Evolutionary conservation across 1,284 basidiomycete genomes (phyloP), one percentile per base, ranked within the genome.

Genomic region (Tilletiopsis washingtonensis): DNA sequence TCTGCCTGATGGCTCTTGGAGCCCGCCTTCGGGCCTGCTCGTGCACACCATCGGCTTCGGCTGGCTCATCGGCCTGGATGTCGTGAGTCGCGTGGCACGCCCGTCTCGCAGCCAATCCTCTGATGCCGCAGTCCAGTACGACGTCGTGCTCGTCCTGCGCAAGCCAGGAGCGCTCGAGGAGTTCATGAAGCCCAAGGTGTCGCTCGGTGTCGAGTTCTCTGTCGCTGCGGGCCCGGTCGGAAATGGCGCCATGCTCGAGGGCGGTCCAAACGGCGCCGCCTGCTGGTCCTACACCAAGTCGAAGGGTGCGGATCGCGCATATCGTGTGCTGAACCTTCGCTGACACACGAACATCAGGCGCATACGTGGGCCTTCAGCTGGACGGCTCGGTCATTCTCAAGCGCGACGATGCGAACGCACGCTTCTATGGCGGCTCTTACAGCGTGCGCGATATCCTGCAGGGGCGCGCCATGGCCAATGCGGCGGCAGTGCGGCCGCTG

Each of bases 271-370:
- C 27, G 61, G 56, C 1, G 45, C 59, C 43, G 52, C 72, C 2
- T 61, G 69, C 26, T 74, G 73, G 63, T 61, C 62, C 0, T 75
- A 75, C 45, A 49, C 60, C 40, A 75, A 75, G 57, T 65, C 59
- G 34, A 74, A 73, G 50, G 72, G 64, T 36, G 14, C 34, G n/a
- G 40, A 36, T 14, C 17, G 40, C 12, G 15, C 17, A 42, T 12
- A 38, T 12, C 15, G 34, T 15, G 14, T 12, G 40, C n/a, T 42
- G 12, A 17, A 42, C 15, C 40, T 15, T 38, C 15, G 34, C 29
- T 12, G 34, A 12, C 15, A 42, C 40, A 19, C 40, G 15, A 42
- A 17, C 15, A 15, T 38, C 17, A 12, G 24, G 49, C 4, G 54
- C 72, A 45, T 74, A 74, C 44, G 71, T 57, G 0, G 74, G 69